Percentiles rank a stretch among this genome's conserved stretches.
Conservation (phyloP, 202 grass and related monocot genomes). For the Carex sylvatica region DNA sequence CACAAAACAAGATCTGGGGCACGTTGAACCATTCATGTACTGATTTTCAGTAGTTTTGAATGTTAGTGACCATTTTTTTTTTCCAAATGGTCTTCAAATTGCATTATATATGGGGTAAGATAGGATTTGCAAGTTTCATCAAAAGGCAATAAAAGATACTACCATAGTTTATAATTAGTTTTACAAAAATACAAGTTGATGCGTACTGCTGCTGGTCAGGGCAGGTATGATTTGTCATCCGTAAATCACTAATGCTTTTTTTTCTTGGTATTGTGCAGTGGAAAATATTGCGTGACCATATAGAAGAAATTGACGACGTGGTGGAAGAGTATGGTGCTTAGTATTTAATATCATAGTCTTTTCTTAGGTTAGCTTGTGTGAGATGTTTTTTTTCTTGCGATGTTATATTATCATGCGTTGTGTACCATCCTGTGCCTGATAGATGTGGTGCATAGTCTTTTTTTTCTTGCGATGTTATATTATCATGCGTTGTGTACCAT, state of each 20-base stretch:
- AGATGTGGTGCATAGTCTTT: background rate
- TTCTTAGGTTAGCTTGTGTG: background rate
- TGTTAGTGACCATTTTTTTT: background rate
- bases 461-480: background rate
- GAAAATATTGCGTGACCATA: slow-evolving; percentile 68
- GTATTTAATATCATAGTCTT: background rate
- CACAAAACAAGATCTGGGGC: background rate
- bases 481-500: background rate
- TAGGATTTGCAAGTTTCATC: background rate
- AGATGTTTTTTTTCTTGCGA: background rate
- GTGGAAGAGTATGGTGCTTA: slow-evolving; percentile 53
- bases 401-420: background rate
- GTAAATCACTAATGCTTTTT: background rate
- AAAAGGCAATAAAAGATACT: background rate
- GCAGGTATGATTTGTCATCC: background rate
- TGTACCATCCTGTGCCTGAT: background rate
- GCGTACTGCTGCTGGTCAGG: background rate
- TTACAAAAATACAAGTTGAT: background rate
- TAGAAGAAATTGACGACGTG: slow-evolving; percentile 62
- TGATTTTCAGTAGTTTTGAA: background rate
- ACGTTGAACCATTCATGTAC: background rate
- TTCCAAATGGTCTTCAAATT: background rate
- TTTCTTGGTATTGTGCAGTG: slow-evolving; percentile 46
- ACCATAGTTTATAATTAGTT: background rate
- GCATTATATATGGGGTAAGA: background rate